Base-by-base conservation (phyloP, 1,139 yeast genomes). In the Nakaseomyces glabratus region DNA sequence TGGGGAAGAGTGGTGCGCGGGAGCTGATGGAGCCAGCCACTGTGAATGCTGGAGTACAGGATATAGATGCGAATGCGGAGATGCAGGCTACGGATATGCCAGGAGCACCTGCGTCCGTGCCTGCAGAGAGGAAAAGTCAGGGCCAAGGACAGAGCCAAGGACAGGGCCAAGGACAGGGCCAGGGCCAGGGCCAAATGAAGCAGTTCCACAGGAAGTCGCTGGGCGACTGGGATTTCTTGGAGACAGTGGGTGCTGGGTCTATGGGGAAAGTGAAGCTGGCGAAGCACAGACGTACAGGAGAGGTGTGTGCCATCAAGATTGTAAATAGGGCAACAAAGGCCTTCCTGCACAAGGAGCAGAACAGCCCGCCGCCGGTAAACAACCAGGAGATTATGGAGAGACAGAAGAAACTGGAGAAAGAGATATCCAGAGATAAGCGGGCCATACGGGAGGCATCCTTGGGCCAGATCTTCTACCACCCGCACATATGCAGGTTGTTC, bases 251-350 rank as follows among this genome's bases (percentile, higher is more conserved):
- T 34, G 95, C 97, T 4, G 98, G 99, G 3, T 84, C 95, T 1
- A 90, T 93, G 98, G 99, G 99, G 39, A 93, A 90, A 58, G 99
- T 90, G 35, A 93, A 93, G 59, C 66, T 90, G 31, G 97, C 97
- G 2, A 80, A 76, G 49, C 95, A 88, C 61, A 73, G 82, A 45
- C 58, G 75, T 25, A 84, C 95, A 1, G 73, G 73, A 36, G 95
- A 86, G 54, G 68, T 82, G 18, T 86, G 95, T 60, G 97, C 90
- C 1, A 82, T 82, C 15, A 82, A 82, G 53, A 82, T 82, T 39
- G 85, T 82, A 22, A 86, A 88, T 7, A 61, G 90, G 45, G 90
- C 93, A 4, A 78, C 88, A 2, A 77, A 77, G 49, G 65, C 79
- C 10, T 81, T 79, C 59, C 76, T 77, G 46, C 69, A 93, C 47